A percentile compares a stretch with the other conserved stretches of the same genome.
These are phyloP conservation scores for Phallus indusiatus DNA, from an alignment of 768 basidiomycete species.

Conservation along the genomic window DNA sequence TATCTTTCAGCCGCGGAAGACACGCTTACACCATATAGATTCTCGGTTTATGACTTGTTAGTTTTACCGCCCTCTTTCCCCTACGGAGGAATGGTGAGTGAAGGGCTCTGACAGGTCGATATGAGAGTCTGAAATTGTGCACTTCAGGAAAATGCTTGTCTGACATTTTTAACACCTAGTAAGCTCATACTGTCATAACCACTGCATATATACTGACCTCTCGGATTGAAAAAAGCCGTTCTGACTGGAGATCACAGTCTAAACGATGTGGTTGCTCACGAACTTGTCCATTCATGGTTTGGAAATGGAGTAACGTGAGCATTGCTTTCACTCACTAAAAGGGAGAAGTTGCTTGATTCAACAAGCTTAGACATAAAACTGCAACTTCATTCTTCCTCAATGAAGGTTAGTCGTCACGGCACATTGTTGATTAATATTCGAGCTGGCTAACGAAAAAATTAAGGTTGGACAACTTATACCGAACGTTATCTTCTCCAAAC, in stretches of 20 bases:
- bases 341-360: conserved; percentile 63
- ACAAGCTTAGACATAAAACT: conserved; percentile 45
- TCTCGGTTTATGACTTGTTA: conserved; percentile 83
- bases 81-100: conserved; percentile 76
- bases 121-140: not conserved
- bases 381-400: conserved; percentile 84
- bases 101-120: not conserved
- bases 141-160: conserved; percentile 74
- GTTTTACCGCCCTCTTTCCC: conserved; percentile 90
- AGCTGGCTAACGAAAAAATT: not conserved
- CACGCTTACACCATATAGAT: conserved; percentile 65
- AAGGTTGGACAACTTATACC: conserved; percentile 83
- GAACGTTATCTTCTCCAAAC: conserved; percentile 70
- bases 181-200: conserved; percentile 14
- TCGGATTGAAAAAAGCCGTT: conserved; percentile 41
- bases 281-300: conserved; percentile 82
- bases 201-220: conserved; percentile 1
- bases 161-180: conserved; percentile 87
- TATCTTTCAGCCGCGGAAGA: conserved; percentile 72
- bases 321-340: conserved; percentile 25
- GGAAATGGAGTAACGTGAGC: conserved; percentile 80
- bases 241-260: conserved; percentile 80
- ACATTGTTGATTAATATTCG: not conserved
- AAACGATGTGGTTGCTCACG: conserved; percentile 86
- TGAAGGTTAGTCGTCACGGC: conserved; percentile 40